A percentile compares a stretch with the other conserved stretches of the same genome.
Evolutionary conservation across 345 rosid species (phyloP).

Genomic region (Eucalyptus fibrosa): DNA sequence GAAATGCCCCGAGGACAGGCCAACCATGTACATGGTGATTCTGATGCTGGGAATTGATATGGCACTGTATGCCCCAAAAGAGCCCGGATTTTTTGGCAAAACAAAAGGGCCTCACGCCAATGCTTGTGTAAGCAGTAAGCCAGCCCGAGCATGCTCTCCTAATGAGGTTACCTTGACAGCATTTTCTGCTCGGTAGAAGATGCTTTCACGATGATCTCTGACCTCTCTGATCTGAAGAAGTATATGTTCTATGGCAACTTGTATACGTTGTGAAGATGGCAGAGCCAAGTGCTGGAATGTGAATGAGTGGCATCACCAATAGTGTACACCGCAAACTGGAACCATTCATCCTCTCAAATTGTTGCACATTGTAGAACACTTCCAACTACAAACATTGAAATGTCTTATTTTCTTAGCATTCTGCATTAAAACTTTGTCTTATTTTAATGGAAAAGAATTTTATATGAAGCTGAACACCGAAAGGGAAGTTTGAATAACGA

Average conservation of each 20-base stretch:
- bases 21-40: conserved; percentile 28
- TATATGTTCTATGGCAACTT: background rate
- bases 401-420: no score
- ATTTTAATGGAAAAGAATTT: no score
- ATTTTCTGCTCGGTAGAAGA: background rate
- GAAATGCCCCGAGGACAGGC: no score
- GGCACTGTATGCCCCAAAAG: conserved; percentile 20
- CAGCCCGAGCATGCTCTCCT: background rate
- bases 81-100: conserved; percentile 15
- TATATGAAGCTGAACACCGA: no score
- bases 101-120: background rate
- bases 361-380: no score
- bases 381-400: no score
- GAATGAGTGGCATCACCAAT: background rate
- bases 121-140: no score
- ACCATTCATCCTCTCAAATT: background rate
- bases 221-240: no score
- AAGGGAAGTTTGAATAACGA: no score
- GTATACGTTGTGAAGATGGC: background rate
- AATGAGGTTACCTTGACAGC: background rate
- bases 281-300: background rate
- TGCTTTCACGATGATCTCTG: no score
- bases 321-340: background rate
- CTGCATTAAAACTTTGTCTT: no score
- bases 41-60: conserved; percentile 26